Evolutionary conservation across 169 alveolate genomes (phyloP), one percentile per base, ranked within the genome.

Genomic region (Plasmodium gallinaceum): DNA sequence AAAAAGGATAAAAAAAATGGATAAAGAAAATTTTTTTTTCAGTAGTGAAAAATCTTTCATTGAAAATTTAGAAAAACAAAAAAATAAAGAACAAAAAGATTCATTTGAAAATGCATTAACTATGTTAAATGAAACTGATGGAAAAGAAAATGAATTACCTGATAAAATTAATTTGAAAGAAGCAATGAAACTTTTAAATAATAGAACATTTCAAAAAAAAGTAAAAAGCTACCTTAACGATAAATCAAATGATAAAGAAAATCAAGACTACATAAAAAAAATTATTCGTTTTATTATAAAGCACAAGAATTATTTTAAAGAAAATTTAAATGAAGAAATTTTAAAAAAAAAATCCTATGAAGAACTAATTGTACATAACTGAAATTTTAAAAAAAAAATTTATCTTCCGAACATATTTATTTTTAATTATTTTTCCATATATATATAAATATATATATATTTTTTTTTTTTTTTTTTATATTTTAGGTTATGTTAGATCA

Each of bases 181-280:
- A 61, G 92, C 92, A n/a, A 71, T 86, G 92, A 72, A 70, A 45
- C 14, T 86, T 22, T 57, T 86, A 32, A 86, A 86, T 74, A 32
- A 86, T 14, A 86, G 70, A 22, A 16, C 61, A 10, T 61, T 52
- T 64, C n/a, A 58, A 54, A 86, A 86, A 60, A 86, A 86, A 52
- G 18, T 61, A 24, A 86, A 86, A 62, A 69, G 66, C 10, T 45
- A 54, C 12, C 22, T 86, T 48, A 72, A 61, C 46, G 71, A 86
- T 39, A 37, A 20, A 39, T 45, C 65, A 48, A 66, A 72, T 45
- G 76, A 86, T 12, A 18, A 39, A 51, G 32, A 14, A 18, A 66
- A 61, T 70, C 45, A 58, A 71, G 61, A 58, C 32, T 86, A 86
- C 42, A 86, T 86, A 18, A 39, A 51, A 0, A 86, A 70, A 86